phyloP scores from a whole-genome alignment of 2,329 filamentous ascomycete genomes.

The Sclerotinia trifoliorum region DNA sequence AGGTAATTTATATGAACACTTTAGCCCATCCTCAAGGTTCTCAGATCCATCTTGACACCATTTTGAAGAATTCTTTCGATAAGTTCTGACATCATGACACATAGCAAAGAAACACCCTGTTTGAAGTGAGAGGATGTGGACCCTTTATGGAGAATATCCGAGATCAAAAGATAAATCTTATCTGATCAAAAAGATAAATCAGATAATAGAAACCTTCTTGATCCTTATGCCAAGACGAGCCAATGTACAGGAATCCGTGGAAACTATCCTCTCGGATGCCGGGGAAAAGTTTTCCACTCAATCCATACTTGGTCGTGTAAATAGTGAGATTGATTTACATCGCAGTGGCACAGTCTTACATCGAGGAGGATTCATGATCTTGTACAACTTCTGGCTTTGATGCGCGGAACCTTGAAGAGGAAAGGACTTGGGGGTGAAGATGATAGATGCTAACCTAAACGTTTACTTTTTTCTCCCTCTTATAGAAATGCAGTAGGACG shows the following conservation, averaged over 20 bases:
- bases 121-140: not conserved
- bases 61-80: not conserved
- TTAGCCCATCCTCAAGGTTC: not conserved
- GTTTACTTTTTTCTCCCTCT: not conserved
- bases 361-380: not conserved
- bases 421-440: not conserved
- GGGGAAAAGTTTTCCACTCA: too few species aligned
- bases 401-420: not conserved
- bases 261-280: not conserved
- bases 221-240: not conserved
- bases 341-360: not conserved
- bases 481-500: not conserved
- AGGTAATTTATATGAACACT: constrained; percentile 6
- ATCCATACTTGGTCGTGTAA: not conserved
- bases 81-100: not conserved
- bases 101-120: not conserved
- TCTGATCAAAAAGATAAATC: constrained; percentile 20
- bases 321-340: not conserved
- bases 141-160: not conserved
- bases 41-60: not conserved
- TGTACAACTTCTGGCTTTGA: not conserved
- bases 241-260: not conserved
- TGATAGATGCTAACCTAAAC: not conserved
- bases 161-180: constrained; percentile 7
- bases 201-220: not conserved